A percentile compares a stretch with the other conserved stretches of the same genome.
Evolutionary conservation across 148 eudicot genomes (phyloP).

Genomic region (Chenopodium suecicum): DNA sequence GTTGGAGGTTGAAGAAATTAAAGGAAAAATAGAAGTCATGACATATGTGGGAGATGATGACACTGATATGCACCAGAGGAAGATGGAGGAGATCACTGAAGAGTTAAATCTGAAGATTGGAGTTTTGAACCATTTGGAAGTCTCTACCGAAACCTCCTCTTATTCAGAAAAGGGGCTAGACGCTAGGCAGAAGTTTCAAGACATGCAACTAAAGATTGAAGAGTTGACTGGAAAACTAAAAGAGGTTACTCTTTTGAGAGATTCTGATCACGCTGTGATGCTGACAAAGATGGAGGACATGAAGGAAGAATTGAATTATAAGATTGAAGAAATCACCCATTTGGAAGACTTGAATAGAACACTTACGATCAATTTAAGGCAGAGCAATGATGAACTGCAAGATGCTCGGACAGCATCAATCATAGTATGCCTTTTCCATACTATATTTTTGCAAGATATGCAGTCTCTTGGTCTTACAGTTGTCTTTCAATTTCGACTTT

Average conservation of each 20-base stretch:
- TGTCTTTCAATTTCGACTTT: too few species aligned
- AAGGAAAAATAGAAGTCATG: too few species aligned
- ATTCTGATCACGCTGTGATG: neutral
- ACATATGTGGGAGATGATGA: slow-evolving; percentile 53
- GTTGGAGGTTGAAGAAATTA: slow-evolving; percentile 42
- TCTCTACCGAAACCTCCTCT: slow-evolving; percentile 42
- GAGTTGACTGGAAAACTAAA: neutral
- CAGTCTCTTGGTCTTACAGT: too few species aligned
- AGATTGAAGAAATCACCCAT: neutral
- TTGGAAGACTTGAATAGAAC: neutral
- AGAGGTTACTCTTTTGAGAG: neutral
- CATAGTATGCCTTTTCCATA: neutral
- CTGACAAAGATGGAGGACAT: neutral
- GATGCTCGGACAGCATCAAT: neutral
- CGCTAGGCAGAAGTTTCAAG: neutral
- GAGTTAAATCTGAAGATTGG: slow-evolving; percentile 57
- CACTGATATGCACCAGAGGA: slow-evolving; percentile 54
- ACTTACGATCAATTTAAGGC: neutral
- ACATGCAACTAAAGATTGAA: neutral
- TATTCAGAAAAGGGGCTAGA: slow-evolving; percentile 38
- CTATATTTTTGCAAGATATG: too few species aligned
- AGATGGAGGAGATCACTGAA: slow-evolving; percentile 63
- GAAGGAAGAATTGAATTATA: neutral
- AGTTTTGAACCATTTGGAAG: slow-evolving; percentile 39
- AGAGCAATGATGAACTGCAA: neutral